These are phyloP conservation scores for Rhodosporidiobolus sp. DNA, from an alignment of 768 basidiomycete genomes.

Conservation along the genomic window DNA sequence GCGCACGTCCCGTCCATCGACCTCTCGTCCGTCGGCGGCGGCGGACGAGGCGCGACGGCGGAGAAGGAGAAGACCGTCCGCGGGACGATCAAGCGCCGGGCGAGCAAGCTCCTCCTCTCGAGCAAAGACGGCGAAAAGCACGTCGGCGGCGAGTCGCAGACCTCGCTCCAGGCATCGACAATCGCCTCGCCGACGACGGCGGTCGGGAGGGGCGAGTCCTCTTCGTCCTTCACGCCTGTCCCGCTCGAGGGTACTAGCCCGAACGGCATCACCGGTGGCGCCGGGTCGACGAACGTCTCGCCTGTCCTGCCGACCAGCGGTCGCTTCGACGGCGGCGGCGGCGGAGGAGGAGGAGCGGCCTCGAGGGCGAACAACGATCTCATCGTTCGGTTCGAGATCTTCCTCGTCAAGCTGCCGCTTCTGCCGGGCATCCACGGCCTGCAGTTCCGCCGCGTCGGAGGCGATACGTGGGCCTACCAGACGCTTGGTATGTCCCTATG, in stretches of 20 bases:
- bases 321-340: constrained; percentile 56
- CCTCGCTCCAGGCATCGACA: constrained; percentile 16
- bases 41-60: background rate
- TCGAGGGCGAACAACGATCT: constrained; percentile 54
- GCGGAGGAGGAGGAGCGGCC: constrained; percentile 47
- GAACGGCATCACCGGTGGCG: background rate
- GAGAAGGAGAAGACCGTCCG: constrained; percentile 9
- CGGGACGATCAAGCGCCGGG: constrained; percentile 27
- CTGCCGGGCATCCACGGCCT: constrained; percentile 69
- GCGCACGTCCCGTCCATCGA: constrained; percentile 93
- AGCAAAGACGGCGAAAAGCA: constrained; percentile 27
- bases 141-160: constrained; percentile 16
- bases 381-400: constrained; percentile 93
- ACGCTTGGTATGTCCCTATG: constrained; percentile 61
- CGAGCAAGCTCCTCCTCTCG: constrained; percentile 31
- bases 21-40: constrained; percentile 61
- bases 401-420: constrained; percentile 94
- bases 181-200: background rate
- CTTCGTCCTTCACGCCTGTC: constrained; percentile 39
- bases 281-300: constrained; percentile 39
- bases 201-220: constrained; percentile 8
- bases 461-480: constrained; percentile 96
- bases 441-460: constrained; percentile 84
- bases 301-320: constrained; percentile 32
- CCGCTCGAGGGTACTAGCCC: background rate